Conservation (phyloP, 2,329 filamentous ascomycete genomes). For the Stemphylium vesicarium region DNA sequence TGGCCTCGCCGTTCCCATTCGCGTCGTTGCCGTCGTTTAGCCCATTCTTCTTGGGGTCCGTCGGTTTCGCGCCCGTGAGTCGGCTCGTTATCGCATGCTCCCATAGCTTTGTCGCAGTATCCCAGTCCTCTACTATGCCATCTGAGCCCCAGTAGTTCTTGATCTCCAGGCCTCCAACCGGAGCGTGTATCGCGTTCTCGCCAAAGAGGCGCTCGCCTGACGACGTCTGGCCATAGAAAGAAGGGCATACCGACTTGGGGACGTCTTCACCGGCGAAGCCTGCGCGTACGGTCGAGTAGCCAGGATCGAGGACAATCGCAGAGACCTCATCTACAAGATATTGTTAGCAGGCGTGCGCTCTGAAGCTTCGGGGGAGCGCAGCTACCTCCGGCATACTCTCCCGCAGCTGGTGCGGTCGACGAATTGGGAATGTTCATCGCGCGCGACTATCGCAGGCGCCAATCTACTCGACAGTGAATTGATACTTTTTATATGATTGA, state of each 20-base stretch:
- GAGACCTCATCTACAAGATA: slow-evolving; percentile 82
- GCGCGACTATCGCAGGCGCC: slow-evolving; percentile 20
- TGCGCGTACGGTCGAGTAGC: slow-evolving; percentile 87
- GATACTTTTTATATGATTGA: not conserved
- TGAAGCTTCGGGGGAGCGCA: slow-evolving; percentile 12
- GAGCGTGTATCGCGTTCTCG: slow-evolving; percentile 85
- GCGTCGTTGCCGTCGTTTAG: slow-evolving; percentile 80
- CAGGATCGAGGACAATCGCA: slow-evolving; percentile 93
- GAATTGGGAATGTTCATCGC: slow-evolving; percentile 48
- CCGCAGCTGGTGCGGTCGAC: slow-evolving; percentile 48
- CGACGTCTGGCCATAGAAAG: slow-evolving; percentile 75
- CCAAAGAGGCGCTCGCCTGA: slow-evolving; percentile 72
- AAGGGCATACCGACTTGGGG: slow-evolving; percentile 90
- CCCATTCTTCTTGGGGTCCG: slow-evolving; percentile 75
- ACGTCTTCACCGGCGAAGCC: slow-evolving; percentile 98
- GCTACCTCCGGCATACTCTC: slow-evolving; percentile 56
- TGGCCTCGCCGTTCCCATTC: slow-evolving; percentile 62
- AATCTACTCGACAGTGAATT: slow-evolving; percentile 5
- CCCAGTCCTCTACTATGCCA: slow-evolving; percentile 95
- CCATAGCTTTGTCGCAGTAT: slow-evolving; percentile 86
- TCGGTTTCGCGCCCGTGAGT: slow-evolving; percentile 77
- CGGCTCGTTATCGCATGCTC: slow-evolving; percentile 90
- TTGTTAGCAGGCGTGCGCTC: slow-evolving; percentile 18
- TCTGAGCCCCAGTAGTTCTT: slow-evolving; percentile 91
- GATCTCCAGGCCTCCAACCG: slow-evolving; percentile 77